Conservation (phyloP, 2,329 filamentous ascomycete genomes). For the Xenosphaeropsis pyriputrescens region DNA sequence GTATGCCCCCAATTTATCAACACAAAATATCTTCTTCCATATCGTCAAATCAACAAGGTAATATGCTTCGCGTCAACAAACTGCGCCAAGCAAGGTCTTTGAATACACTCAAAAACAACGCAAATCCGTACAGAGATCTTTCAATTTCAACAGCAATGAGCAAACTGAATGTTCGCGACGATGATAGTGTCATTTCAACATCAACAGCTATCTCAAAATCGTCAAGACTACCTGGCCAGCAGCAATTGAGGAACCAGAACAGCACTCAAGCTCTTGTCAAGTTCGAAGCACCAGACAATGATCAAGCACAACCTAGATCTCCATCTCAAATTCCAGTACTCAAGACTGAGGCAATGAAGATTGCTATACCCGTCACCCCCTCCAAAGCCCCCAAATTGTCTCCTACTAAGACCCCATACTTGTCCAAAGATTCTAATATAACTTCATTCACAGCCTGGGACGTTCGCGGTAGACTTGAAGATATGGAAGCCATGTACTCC, state of each 20-base stretch:
- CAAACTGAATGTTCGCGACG: constrained; percentile 12
- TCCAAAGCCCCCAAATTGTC: constrained; percentile 23
- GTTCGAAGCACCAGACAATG: constrained; percentile 10
- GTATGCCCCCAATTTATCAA: constrained; percentile 27
- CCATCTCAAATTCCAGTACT: constrained; percentile 19
- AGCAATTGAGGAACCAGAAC: constrained; percentile 9
- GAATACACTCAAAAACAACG: constrained; percentile 10
- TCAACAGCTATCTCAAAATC: neutral
- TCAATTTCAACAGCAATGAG: constrained; percentile 22
- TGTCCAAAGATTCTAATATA: constrained; percentile 63
- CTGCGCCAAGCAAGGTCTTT: constrained; percentile 15
- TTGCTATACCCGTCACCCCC: constrained; percentile 17
- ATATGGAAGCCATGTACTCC: constrained; percentile 62
- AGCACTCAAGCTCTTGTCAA: constrained; percentile 12
- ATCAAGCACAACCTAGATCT: constrained; percentile 15
- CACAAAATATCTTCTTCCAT: constrained; percentile 11
- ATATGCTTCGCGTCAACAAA: constrained; percentile 13
- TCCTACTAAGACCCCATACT: constrained; percentile 32
- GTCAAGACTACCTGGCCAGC: constrained; percentile 2
- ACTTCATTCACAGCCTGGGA: constrained; percentile 58
- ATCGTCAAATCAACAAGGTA: constrained; percentile 8
- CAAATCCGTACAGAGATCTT: constrained; percentile 15
- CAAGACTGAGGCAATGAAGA: constrained; percentile 11
- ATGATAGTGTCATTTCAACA: neutral
- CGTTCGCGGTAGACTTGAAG: constrained; percentile 59